Base-by-base conservation (phyloP, 2,329 filamentous ascomycete species). In the Neofusicoccum parvum region DNA sequence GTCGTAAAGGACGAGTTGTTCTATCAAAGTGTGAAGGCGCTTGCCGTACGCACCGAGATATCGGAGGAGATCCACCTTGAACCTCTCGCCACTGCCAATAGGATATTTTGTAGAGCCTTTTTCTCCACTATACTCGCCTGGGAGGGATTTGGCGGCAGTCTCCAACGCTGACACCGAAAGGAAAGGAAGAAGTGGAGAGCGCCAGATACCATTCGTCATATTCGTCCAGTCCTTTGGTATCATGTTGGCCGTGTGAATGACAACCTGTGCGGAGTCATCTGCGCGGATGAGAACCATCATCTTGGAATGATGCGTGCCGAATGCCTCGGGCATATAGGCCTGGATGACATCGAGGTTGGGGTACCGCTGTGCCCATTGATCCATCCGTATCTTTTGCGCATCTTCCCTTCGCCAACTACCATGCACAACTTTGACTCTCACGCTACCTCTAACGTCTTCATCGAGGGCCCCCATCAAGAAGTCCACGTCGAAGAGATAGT, bases 161-260 rank as follows among this genome's bases (percentile, higher is more conserved):
- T 15, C 11, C 1, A 41, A 36, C 2, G 2, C 15, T 6, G 34
- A 20, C 20, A 4, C 17, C 1, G 62, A 36, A 36, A 80, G 56
- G 1, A 86, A 76, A 0, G 90, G 88, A 0, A 96, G 85, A 1
- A 86, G 73, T 0, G 92, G 92, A 0, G 92, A 94, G 58, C 80
- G 82, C 93, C 93, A 97, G 5, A 91, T 86, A 1, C 87, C 92
- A 75, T 97, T 92, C 0, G 89, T 91, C 90, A 96, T 91, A 70
- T 95, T 95, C 1, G 83, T 85, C 93, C 93, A 97, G 75, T 97
- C 93, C 64, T 89, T 88, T 3, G 84, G 73, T n/a, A 96, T 94
- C 90, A 96, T 92, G 71, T 97, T 97, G 17, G 93, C 92, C 0
- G 93, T 97, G 71, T 96, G 92, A 36, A 97, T 93, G 65, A 96